Evolutionary conservation across 2,329 filamentous ascomycete genomes (phyloP).

Genomic region (Chlorencoelia australis): DNA sequence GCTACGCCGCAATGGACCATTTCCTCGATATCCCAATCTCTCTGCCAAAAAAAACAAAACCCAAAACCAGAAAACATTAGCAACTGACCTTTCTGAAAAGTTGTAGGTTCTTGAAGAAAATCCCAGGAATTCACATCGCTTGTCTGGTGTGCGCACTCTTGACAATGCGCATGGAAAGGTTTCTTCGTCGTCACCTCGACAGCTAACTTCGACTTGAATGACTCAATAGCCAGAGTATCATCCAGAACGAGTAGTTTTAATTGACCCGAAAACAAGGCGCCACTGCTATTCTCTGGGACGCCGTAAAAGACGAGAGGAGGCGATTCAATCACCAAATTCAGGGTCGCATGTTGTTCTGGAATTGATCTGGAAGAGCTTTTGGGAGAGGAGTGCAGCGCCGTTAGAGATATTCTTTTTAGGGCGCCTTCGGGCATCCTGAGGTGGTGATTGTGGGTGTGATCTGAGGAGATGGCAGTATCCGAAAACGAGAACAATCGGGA

Average conservation of each 20-base stretch:
- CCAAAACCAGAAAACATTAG: slow-evolving; percentile 7
- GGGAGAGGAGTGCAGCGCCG: slow-evolving; percentile 16
- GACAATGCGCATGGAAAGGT: slow-evolving; percentile 70
- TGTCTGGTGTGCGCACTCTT: slow-evolving; percentile 60
- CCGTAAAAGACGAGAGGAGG: slow-evolving; percentile 65
- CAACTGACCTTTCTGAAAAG: slow-evolving; percentile 39
- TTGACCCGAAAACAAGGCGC: slow-evolving; percentile 77
- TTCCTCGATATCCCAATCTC: too few species aligned
- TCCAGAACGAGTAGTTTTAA: slow-evolving; percentile 65
- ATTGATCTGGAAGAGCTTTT: slow-evolving; percentile 18
- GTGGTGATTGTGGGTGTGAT: too few species aligned
- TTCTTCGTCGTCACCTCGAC: slow-evolving; percentile 68
- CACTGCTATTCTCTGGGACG: slow-evolving; percentile 61
- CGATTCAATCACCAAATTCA: slow-evolving; percentile 41
- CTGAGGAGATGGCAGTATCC: too few species aligned
- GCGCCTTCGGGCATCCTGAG: too few species aligned
- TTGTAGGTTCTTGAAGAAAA: slow-evolving; percentile 52
- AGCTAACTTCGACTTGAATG: slow-evolving; percentile 62
- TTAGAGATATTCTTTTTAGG: slow-evolving; percentile 23
- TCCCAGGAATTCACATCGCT: slow-evolving; percentile 72
- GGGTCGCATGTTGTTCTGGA: slow-evolving; percentile 14
- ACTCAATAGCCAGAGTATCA: slow-evolving; percentile 54
- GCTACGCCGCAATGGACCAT: too few species aligned
- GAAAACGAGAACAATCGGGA: too few species aligned
- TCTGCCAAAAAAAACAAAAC: too few species aligned